These are phyloP conservation scores for Azolla pinnata DNA, from an alignment of 75 land plant genomes.

Conservation along the genomic window DNA sequence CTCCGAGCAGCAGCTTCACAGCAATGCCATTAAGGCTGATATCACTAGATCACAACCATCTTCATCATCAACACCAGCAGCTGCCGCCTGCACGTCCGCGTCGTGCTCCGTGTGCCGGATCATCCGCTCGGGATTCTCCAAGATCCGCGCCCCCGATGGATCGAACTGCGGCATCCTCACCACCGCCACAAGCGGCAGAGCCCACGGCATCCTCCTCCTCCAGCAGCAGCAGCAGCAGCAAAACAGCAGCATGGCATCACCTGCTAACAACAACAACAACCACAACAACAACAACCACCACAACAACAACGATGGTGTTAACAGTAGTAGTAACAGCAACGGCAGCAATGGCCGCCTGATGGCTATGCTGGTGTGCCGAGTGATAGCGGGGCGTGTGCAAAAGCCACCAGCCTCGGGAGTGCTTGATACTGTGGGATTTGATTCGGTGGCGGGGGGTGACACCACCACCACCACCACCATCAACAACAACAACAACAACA, in stretches of 20 bases:
- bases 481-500: neutral
- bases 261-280: too few relatives aligned
- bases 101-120: conserved; percentile 61
- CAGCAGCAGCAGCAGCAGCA: too few relatives aligned
- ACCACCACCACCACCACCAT: neutral
- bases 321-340: neutral
- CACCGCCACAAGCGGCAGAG: conserved; percentile 71
- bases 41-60: too few relatives aligned
- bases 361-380: conserved; percentile 80
- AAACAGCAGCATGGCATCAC: too few relatives aligned
- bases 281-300: too few relatives aligned
- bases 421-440: too few relatives aligned
- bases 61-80: neutral
- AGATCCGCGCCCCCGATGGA: conserved; percentile 34
- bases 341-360: conserved; percentile 12
- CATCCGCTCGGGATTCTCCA: conserved; percentile 54
- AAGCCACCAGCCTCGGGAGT: conserved; percentile 56
- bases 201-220: conserved; percentile 25
- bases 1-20: neutral
- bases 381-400: conserved; percentile 79
- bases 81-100: conserved; percentile 32
- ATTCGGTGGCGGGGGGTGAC: too few relatives aligned
- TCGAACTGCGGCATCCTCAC: conserved; percentile 55
- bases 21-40: neutral
- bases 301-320: neutral